phyloP scores from a whole-genome alignment of 78 protist genomes.

The Polysphondylium violaceum region DNA sequence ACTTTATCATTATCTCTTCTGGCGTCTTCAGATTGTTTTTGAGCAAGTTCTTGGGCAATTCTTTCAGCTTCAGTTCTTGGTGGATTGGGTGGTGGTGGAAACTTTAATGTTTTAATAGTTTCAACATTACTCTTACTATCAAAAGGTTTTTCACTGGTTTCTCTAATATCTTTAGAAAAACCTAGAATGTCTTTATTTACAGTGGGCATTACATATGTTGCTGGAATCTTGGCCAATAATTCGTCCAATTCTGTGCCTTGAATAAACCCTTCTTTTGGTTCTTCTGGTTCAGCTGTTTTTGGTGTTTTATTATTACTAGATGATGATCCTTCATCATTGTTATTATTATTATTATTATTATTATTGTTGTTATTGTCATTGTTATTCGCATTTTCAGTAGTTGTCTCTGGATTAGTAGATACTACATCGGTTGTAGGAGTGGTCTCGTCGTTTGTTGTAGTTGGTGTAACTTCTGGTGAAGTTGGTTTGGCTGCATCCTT shows the following conservation, averaged over 20 bases:
- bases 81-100: constrained; percentile 60
- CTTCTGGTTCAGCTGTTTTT: neutral
- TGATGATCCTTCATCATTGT: neutral
- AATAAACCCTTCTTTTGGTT: constrained; percentile 37
- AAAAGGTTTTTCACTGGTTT: constrained; percentile 45
- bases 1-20: constrained; percentile 15
- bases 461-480: neutral
- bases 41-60: constrained; percentile 28
- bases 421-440: no score
- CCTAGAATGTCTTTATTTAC: constrained; percentile 39
- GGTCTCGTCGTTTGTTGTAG: neutral
- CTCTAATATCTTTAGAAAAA: constrained; percentile 61
- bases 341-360: neutral
- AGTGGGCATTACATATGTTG: constrained; percentile 23
- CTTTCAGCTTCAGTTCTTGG: constrained; percentile 70
- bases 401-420: neutral
- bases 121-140: neutral
- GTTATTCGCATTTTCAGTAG: neutral
- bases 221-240: constrained; percentile 55
- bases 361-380: neutral
- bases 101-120: neutral
- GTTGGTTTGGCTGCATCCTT: neutral
- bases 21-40: constrained; percentile 23
- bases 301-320: neutral
- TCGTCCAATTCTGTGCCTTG: constrained; percentile 57